A percentile compares a stretch with the other conserved stretches of the same genome.
These are phyloP conservation scores for Corinectria fuckeliana DNA, from an alignment of 2,329 filamentous ascomycete genomes.

Conservation along the genomic window DNA sequence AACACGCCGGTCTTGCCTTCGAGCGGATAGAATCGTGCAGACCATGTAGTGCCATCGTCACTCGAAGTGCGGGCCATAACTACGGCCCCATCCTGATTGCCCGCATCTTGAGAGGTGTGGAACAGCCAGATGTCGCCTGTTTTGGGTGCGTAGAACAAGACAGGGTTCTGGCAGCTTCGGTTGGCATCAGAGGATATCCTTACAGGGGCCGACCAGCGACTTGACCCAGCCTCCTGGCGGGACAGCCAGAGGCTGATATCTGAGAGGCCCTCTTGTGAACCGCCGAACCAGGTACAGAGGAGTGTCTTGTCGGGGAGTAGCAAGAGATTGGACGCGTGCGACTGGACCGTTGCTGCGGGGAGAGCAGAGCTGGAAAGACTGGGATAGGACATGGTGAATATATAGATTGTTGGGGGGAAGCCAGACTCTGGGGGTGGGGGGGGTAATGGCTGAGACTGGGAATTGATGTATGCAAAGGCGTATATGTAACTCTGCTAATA, in stretches of 20 bases:
- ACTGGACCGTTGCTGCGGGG: constrained; percentile 50
- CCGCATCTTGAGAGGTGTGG: constrained; percentile 52
- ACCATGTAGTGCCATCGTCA: constrained; percentile 48
- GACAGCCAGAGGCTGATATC: constrained; percentile 54
- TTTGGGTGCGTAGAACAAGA: constrained; percentile 47
- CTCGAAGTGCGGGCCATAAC: constrained; percentile 46
- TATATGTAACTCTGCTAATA: not conserved
- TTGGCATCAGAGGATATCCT: constrained; percentile 48
- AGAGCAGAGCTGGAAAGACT: constrained; percentile 33
- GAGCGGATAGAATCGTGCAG: constrained; percentile 41
- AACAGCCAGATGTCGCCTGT: constrained; percentile 48
- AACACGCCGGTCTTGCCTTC: constrained; percentile 45
- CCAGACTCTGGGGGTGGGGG: no score
- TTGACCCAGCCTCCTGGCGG: constrained; percentile 40
- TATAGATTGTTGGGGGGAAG: not conserved
- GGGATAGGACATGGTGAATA: not conserved
- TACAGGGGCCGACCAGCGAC: constrained; percentile 41
- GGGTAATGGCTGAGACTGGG: not conserved
- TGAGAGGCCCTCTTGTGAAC: constrained; percentile 51
- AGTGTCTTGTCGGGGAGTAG: constrained; percentile 48
- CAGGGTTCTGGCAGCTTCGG: constrained; percentile 53
- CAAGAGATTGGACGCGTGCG: constrained; percentile 53
- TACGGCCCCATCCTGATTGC: constrained; percentile 51
- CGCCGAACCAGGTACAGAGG: constrained; percentile 53
- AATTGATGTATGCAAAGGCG: not conserved